These are phyloP conservation scores for Aquilaria agallochum DNA, from an alignment of 441 rosid genomes.

Conservation along the genomic window DNA sequence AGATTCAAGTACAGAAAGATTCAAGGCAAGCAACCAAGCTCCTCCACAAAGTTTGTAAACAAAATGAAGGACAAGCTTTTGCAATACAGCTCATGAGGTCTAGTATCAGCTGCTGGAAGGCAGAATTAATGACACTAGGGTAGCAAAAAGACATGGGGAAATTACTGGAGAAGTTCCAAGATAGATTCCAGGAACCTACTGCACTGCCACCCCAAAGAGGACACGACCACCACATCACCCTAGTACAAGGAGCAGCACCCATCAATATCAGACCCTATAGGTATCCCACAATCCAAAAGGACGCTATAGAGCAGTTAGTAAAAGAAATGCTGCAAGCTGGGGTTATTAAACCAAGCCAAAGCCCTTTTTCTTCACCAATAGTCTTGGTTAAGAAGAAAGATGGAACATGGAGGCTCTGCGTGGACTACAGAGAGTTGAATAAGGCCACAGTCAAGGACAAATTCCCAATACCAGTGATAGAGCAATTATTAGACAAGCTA, in stretches of 20 bases:
- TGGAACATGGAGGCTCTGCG: background rate
- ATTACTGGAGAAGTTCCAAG: background rate
- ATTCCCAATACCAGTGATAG: background rate
- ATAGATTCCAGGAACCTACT: background rate
- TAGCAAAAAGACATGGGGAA: background rate
- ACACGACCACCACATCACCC: background rate
- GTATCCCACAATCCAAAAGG: background rate
- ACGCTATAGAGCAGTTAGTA: background rate
- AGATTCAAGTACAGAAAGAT: background rate
- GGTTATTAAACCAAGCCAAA: background rate
- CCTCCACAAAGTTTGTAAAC: background rate
- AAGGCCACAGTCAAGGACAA: background rate
- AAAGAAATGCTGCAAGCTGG: background rate
- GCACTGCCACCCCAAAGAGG: background rate
- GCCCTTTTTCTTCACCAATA: background rate
- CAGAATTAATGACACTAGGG: background rate
- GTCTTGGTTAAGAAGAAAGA: background rate
- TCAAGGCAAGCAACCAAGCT: background rate
- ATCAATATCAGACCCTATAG: background rate
- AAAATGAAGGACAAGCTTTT: background rate
- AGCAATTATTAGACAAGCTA: conserved; percentile 3
- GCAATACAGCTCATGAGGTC: background rate
- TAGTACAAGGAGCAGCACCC: background rate
- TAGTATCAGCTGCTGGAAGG: background rate
- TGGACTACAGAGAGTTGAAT: background rate